Evolutionary conservation across 1,284 basidiomycete species (phyloP), one percentile per base, ranked within the genome.

Genomic region (Naganishia sp.): DNA sequence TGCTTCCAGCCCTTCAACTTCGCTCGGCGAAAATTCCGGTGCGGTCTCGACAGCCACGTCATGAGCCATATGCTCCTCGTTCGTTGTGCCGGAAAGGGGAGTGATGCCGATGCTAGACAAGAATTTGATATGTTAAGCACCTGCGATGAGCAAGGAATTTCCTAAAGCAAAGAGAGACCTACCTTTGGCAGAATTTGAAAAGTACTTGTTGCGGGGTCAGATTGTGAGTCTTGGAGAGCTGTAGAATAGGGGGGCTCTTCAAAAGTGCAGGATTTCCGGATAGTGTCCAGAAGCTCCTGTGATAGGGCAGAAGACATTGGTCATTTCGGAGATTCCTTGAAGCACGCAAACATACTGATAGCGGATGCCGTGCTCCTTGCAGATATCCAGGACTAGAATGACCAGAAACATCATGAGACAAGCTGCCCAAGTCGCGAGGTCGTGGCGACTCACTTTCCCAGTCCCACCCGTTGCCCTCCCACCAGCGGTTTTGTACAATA

Each of bases 221-320:
- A 1, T 77, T 75, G 39, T 83, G 77, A 39, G 76, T 77, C 18
- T 79, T 68, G 0, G 86, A 84, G 18, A 90, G 77, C 3, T 76
- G 67, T 3, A 76, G 68, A 3, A 88, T 72, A 1, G 81, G 74
- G 0, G 84, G 82, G 71, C 86, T 82, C 1, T 76, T 67, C 2
- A 90, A 79, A 9, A 91, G 80, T 2, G 75, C 80, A 2, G 88
- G 88, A 1, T 88, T 89, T 11, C 90, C 90, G 0, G 88, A 86
- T 21, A 92, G 79, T 21, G 90, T 92, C 90, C 90, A 92, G 77
- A 92, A 92, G 11, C 89, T 89, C 73, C 89, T 90, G 69, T 25
- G 9, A n/a, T 18, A 13, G 32, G 23, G 9, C 6, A 13, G 18
- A 23, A n/a, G 4, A 5, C 35, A 49, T 4, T 25, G 32, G 35